Base-by-base conservation (phyloP, 2,329 filamentous ascomycete species). In the Rachicladosporium sp. region DNA sequence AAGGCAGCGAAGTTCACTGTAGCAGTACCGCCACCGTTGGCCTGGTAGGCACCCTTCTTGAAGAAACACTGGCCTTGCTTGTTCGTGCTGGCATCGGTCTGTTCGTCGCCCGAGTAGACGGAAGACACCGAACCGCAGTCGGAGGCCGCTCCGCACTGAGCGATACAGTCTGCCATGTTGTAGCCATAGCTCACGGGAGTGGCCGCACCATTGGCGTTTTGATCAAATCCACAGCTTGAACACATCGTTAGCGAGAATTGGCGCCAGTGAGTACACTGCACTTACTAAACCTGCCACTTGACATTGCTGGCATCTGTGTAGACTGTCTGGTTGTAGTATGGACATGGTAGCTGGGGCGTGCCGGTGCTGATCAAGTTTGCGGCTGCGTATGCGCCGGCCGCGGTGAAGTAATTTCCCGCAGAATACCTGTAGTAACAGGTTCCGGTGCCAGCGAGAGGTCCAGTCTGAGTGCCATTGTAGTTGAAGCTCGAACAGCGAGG, bases 401-500 rank as follows among this genome's bases (percentile, higher is more conserved):
- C n/a, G 19, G 13, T 11, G 12, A 27, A 6, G 4, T 27, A 27
- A 7, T 10, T 27, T 6, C 11, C 19, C 4, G 34, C n/a, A 2
- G 12, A 11, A 9, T 13, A 10, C 13, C 33, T 35, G 23, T 39
- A 40, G 15, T 40, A 39, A 38, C 44, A 46, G 11, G 8, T 13
- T 6, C 42, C 44, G 10, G 38, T n/a, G 2, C 44, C 44, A 10
- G 23, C 31, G 2, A 11, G 33, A 3, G 35, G 11, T 15, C 29
- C 37, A 29, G 15, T 29, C 27, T 35, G 33, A 42, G 35, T 41
- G 33, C 41, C 42, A 8, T 29, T 11, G 27, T 38, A 49, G 7
- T 10, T 31, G 37, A 47, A 48, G 10, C 36, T 42, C 21, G 33
- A 40, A 31, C 48, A 50, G 4, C 31, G 33, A 4, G 44, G 41